Base-by-base conservation (phyloP, 108 stramenopile species). In the Nitzschia inconspicua region DNA sequence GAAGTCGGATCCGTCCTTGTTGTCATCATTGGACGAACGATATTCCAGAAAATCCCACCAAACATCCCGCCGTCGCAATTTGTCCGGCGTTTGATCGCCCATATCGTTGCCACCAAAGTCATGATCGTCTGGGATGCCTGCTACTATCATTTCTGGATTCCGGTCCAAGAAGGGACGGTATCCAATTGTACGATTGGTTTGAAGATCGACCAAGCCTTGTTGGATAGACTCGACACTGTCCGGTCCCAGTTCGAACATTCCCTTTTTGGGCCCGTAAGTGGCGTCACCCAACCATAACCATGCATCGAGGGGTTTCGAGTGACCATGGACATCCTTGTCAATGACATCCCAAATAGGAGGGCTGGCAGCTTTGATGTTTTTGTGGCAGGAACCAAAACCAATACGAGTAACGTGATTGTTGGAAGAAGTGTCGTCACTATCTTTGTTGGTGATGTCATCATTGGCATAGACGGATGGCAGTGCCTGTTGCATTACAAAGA, bases 21-120 rank as follows among this genome's bases (percentile, higher is more conserved):
- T 29, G 19, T 31, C 9, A 14, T 4, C 31, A 41, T 36, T 50
- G 26, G 10, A 7, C 14, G 52, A 18, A 16, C 32, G 24, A 4
- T 39, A 50, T 44, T 48, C 43, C 44, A 91, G 57, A 78, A 93
- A 95, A 11, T 89, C 64, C 55, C 85, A 75, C 66, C 76, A 96
- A n/a, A 63, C 37, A 16, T 71, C 47, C 42, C 70, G 72, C 22
- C 89, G 66, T 24, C 64, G 75, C 20, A 60, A 44, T 37, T 75
- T 79, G 5, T 82, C 50, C 1, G 63, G 68, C 62, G 91, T 66
- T 19, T 82, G 65, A 11, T 48, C 54, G 2, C 92, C 95, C 37
- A 72, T 72, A 73, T 96, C 92, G 69, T 96, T 96, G 2, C 72
- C 89, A 24, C 95, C 95, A 57, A 88, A 96, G 47, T 96, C 95